Percentiles rank a stretch among this genome's conserved stretches.
Evolutionary conservation across 2,329 filamentous ascomycete genomes (phyloP).

Genomic region (Fusarium euwallaceae): DNA sequence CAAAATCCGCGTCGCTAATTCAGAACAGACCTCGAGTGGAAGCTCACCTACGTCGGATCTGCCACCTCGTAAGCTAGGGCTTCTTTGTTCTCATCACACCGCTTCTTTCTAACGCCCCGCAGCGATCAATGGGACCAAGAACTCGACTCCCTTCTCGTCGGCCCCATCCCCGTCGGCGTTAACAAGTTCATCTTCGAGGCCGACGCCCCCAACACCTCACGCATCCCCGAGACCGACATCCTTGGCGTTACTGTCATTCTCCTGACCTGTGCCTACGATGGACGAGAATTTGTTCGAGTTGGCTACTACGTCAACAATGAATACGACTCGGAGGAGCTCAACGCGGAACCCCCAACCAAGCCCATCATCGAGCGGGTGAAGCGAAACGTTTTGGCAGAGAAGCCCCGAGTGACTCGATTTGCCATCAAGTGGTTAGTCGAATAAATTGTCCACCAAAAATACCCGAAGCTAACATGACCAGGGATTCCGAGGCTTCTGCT

Average conservation of each 20-base stretch:
- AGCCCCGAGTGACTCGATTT: conserved; percentile 96
- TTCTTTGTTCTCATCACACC: conserved; percentile 27
- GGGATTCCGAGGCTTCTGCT: conserved; percentile 97
- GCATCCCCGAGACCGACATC: conserved; percentile 95
- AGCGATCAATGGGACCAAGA: conserved; percentile 98
- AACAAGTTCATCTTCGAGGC: conserved; percentile 99
- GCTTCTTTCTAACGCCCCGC: conserved; percentile 38
- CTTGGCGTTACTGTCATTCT: conserved; percentile 97
- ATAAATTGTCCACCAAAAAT: neutral
- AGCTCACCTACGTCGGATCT: conserved; percentile 98
- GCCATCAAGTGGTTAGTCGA: conserved; percentile 93
- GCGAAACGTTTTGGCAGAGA: conserved; percentile 94
- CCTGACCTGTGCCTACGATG: conserved; percentile 95
- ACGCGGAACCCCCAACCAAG: conserved; percentile 89
- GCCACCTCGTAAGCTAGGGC: conserved; percentile 84
- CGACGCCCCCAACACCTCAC: conserved; percentile 88
- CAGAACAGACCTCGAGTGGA: conserved; percentile 92
- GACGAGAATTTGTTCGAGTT: conserved; percentile 95
- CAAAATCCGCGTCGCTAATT: conserved; percentile 33
- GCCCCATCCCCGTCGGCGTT: conserved; percentile 95
- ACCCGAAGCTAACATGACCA: conserved; percentile 53
- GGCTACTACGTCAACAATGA: conserved; percentile 99
- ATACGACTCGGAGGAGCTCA: conserved; percentile 92
- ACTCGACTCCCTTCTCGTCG: conserved; percentile 95
- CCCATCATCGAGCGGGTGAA: conserved; percentile 92